A percentile compares a stretch with the other conserved stretches of the same genome.
These are phyloP conservation scores for Hypoxylon sp. DNA, from an alignment of 2,329 filamentous ascomycete genomes.

Conservation along the genomic window DNA sequence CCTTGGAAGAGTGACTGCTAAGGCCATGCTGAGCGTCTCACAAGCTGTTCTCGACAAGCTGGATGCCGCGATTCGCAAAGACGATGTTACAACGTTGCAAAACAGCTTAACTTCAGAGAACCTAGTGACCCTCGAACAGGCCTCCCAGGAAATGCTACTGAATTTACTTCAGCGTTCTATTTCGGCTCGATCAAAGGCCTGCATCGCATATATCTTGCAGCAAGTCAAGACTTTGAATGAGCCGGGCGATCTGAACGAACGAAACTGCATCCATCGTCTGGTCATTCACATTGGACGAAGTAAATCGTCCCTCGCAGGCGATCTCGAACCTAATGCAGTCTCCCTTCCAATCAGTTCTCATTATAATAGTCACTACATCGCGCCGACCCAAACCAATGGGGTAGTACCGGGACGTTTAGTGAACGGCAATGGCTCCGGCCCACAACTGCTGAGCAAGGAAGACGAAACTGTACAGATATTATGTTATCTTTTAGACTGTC, in stretches of 20 bases:
- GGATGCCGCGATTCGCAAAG: conserved; percentile 78
- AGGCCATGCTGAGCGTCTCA: conserved; percentile 80
- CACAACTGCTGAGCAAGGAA: conserved; percentile 74
- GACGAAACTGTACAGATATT: conserved; percentile 83
- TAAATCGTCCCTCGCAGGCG: conserved; percentile 63
- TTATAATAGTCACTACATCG: conserved; percentile 80
- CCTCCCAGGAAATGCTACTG: conserved; percentile 77
- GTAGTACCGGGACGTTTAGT: conserved; percentile 70
- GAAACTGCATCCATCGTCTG: conserved; percentile 92
- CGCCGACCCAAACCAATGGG: conserved; percentile 76
- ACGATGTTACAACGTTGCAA: conserved; percentile 72
- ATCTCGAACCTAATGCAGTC: conserved; percentile 66
- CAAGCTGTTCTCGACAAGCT: conserved; percentile 77
- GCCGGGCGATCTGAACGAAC: conserved; percentile 91
- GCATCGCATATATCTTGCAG: conserved; percentile 78
- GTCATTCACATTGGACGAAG: conserved; percentile 92
- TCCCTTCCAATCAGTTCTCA: conserved; percentile 65
- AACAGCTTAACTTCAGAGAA: conserved; percentile 72
- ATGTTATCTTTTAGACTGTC: conserved; percentile 73
- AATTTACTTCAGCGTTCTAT: conserved; percentile 86
- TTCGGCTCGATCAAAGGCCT: conserved; percentile 76
- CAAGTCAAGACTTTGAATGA: conserved; percentile 83
- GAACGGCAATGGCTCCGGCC: conserved; percentile 74
- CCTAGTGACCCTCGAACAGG: conserved; percentile 65
- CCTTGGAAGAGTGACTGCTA: conserved; percentile 81